A percentile compares a stretch with the other conserved stretches of the same genome.
These are phyloP conservation scores for Phlebiopsis gigantea DNA, from an alignment of 768 basidiomycete species.

Conservation along the genomic window DNA sequence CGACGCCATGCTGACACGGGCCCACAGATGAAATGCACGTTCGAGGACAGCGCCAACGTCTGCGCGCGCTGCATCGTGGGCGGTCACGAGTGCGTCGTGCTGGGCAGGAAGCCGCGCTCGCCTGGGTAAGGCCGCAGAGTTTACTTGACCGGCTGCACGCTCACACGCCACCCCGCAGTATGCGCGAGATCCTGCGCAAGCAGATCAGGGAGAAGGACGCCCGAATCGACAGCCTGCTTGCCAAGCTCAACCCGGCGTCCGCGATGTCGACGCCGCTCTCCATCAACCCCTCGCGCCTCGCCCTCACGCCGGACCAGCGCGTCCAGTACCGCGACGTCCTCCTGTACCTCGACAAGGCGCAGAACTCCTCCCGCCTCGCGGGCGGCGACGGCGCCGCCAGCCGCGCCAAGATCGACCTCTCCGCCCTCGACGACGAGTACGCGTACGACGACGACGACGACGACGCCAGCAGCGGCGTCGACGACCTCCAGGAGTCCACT, in stretches of 20 bases:
- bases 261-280: constrained; percentile 25
- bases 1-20: neutral
- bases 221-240: constrained; percentile 22
- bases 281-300: constrained; percentile 22
- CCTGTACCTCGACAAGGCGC: constrained; percentile 26
- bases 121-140: constrained; percentile 21
- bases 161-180: constrained; percentile 10
- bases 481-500: constrained; percentile 14
- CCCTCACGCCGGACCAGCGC: constrained; percentile 21
- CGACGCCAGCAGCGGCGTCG: constrained; percentile 11
- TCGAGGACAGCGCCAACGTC: constrained; percentile 14
- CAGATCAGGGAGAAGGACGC: constrained; percentile 30
- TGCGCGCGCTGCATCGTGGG: constrained; percentile 24
- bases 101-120: constrained; percentile 29
- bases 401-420: constrained; percentile 23
- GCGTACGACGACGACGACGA: constrained; percentile 8
- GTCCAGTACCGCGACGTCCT: constrained; percentile 24
- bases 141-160: neutral
- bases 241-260: constrained; percentile 22
- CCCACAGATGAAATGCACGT: constrained; percentile 25
- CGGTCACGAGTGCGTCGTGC: constrained; percentile 26
- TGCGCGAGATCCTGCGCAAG: constrained; percentile 26
- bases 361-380: constrained; percentile 9
- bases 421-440: constrained; percentile 25
- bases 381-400: constrained; percentile 14